Evolutionary conservation across 768 basidiomycete species (phyloP), one percentile per base, ranked within the genome.

Genomic region (Amanita polypyramis): DNA sequence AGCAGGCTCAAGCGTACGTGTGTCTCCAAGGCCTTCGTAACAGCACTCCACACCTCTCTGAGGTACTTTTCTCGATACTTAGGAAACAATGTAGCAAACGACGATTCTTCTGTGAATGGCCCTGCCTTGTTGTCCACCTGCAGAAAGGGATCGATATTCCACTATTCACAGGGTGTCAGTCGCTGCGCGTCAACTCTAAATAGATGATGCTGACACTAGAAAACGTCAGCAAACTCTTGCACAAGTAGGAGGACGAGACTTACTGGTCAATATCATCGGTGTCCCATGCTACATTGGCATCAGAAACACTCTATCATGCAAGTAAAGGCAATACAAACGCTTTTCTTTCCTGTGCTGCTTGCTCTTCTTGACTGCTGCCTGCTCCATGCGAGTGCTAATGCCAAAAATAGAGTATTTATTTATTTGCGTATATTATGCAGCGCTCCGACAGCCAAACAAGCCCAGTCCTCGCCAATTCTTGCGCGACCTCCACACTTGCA

Each of bases 261-360:
- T 62, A 95, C 92, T 96, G 94, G 74, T 97, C 89, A 65, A 97
- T 92, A 57, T 96, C 95, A 63, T 97, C 94, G 37, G 94, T 97
- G 61, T 98, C 95, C 95, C 95, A 98, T 60, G 94, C 95, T 97
- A 55, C 47, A 55, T 45, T 58, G n/a, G 45, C 27, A 48, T 39
- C 27, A 42, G 53, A 61, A 43, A 50, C 32, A 52, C 20, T 12
- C 27, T 2, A 47, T 55, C 33, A 59, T 50, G 12, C 46, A 21
- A 2, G 9, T 15, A 3, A 7, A 5, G 21, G 17, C 40, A 47
- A 27, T 10, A 56, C 90, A 60, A 59, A 95, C 94, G 94, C 68
- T 98, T 98, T 6, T 96, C 93, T 62, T 96, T 96, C 53, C 93
- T 75, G 62, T 90, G 85, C 38, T 78, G 71, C 69, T 91, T 93